Percentiles rank a stretch among this genome's conserved stretches.
These are phyloP conservation scores for Plantago ovata DNA, from an alignment of 257 asterid genomes.

Conservation along the genomic window DNA sequence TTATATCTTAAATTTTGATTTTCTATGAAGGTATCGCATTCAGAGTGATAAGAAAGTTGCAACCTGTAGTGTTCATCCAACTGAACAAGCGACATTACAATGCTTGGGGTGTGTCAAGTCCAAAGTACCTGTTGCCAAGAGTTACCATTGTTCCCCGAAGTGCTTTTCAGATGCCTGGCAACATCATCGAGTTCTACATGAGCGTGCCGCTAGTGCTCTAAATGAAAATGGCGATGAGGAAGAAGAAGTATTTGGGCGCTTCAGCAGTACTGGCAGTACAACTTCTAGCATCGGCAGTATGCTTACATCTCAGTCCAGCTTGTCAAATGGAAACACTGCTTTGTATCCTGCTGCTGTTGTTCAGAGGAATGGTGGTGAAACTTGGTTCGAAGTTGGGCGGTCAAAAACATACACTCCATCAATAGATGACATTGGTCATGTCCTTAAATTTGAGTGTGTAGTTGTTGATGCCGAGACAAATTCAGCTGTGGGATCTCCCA, in stretches of 20 bases:
- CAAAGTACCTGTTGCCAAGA: slow-evolving; percentile 72
- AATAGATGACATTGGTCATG: slow-evolving; percentile 85
- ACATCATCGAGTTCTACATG: slow-evolving; percentile 91
- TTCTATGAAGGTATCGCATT: slow-evolving; percentile 74
- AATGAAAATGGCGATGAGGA: slow-evolving; percentile 86
- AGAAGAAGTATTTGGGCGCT: slow-evolving; percentile 86
- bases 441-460: slow-evolving; percentile 86
- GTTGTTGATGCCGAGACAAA: slow-evolving; percentile 73
- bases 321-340: slow-evolving; percentile 51
- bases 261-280: slow-evolving; percentile 63
- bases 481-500: slow-evolving; percentile 55
- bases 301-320: slow-evolving; percentile 48
- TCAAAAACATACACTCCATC: slow-evolving; percentile 86
- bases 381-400: slow-evolving; percentile 87
- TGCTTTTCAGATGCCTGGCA: slow-evolving; percentile 96
- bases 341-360: slow-evolving; percentile 72
- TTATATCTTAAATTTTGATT: neutral
- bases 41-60: slow-evolving; percentile 88
- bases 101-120: slow-evolving; percentile 93
- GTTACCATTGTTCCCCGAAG: slow-evolving; percentile 91
- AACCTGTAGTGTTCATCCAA: slow-evolving; percentile 91
- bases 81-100: slow-evolving; percentile 92
- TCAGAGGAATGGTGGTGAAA: slow-evolving; percentile 83
- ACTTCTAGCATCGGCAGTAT: slow-evolving; percentile 43
- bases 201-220: slow-evolving; percentile 78